A percentile compares a stretch with the other conserved stretches of the same genome.
These are phyloP conservation scores for Penicillium goetzii DNA, from an alignment of 495 filamentous ascomycete genomes.

Conservation along the genomic window DNA sequence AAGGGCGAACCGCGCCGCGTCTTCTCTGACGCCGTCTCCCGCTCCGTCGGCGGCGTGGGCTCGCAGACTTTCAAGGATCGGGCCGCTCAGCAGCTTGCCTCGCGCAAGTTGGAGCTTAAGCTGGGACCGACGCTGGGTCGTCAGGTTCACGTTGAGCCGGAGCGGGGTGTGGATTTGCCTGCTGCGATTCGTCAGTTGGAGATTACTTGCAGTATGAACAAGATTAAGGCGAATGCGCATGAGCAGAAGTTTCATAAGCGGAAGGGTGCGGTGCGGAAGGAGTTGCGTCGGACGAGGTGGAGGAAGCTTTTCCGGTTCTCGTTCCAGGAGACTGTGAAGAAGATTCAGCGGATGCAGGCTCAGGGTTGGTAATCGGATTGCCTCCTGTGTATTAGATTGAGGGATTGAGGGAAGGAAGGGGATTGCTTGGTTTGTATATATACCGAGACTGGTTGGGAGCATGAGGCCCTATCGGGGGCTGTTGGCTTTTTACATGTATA, in stretches of 20 bases:
- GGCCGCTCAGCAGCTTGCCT: slow-evolving; percentile 17
- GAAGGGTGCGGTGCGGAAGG: slow-evolving; percentile 44
- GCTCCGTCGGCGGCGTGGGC: slow-evolving; percentile 25
- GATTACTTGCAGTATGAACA: slow-evolving; percentile 30
- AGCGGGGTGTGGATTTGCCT: slow-evolving; percentile 39
- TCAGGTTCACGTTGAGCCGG: slow-evolving; percentile 43
- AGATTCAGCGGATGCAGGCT: slow-evolving; percentile 50
- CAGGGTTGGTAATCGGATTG: slow-evolving; percentile 46
- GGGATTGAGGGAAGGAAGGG: neutral
- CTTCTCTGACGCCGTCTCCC: slow-evolving; percentile 29
- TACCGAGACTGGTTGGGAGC: slow-evolving; percentile 18
- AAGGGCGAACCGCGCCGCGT: slow-evolving; percentile 10
- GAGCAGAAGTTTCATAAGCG: slow-evolving; percentile 44
- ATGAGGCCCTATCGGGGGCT: neutral
- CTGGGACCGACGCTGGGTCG: slow-evolving; percentile 49
- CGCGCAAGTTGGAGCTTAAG: slow-evolving; percentile 40
- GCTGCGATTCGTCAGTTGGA: slow-evolving; percentile 36
- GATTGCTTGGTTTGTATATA: slow-evolving; percentile 25
- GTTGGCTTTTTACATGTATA: slow-evolving; percentile 24
- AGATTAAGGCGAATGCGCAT: slow-evolving; percentile 28
- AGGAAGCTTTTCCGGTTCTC: slow-evolving; percentile 50
- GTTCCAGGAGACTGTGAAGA: slow-evolving; percentile 44
- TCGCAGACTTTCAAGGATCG: slow-evolving; percentile 9
- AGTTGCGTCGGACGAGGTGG: slow-evolving; percentile 41
- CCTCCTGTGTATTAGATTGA: neutral